Conservation (phyloP, 345 rosid species). For the Syzygium grande region DNA sequence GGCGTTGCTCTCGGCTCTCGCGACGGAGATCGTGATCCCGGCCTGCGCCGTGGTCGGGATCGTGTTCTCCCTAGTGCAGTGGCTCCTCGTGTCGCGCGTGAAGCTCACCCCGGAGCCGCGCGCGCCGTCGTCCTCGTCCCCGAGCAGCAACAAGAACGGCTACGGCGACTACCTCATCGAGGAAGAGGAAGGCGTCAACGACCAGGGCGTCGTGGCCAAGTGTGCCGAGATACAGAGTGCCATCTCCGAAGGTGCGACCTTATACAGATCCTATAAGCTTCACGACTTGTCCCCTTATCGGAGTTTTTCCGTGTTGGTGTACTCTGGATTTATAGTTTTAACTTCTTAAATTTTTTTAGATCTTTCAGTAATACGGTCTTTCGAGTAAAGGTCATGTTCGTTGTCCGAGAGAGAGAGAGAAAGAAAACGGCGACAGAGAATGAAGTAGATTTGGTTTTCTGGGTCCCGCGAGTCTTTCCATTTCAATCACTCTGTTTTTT, state of each 20-base stretch:
- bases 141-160: constrained; percentile 14
- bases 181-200: constrained; percentile 33
- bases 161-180: constrained; percentile 25
- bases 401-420: not conserved
- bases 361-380: not conserved
- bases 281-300: not conserved
- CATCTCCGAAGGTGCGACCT: constrained; percentile 29
- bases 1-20: constrained; percentile 25
- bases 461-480: not conserved
- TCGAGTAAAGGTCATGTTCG: not conserved
- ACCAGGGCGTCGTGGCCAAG: constrained; percentile 18
- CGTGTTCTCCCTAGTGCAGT: constrained; percentile 26
- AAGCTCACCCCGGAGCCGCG: constrained; percentile 13
- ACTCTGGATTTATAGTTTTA: not conserved
- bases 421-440: not conserved
- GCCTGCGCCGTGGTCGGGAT: constrained; percentile 29
- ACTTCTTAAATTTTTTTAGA: not conserved
- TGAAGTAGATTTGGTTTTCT: not conserved
- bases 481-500: not conserved
- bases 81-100: constrained; percentile 29
- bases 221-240: constrained; percentile 37
- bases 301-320: not conserved
- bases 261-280: not conserved
- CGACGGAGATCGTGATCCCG: constrained; percentile 27
- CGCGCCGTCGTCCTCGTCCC: not conserved